phyloP scores from a whole-genome alignment of 2,329 filamentous ascomycete genomes.

The Exserohilum rostratum region DNA sequence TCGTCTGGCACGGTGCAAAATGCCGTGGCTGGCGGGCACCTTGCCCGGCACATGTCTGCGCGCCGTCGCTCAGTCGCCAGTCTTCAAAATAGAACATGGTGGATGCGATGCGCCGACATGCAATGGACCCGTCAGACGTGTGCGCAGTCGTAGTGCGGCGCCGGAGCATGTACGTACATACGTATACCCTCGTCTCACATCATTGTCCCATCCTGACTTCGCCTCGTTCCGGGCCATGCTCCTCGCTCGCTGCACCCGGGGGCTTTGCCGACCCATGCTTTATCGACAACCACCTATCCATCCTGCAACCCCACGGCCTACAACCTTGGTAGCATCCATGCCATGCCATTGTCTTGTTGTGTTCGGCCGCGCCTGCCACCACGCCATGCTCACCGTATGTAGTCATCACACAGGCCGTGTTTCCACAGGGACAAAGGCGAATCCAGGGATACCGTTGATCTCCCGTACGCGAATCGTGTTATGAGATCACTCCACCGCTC shows the following conservation, averaged over 20 bases:
- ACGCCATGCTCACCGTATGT: not conserved
- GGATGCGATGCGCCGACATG: slow-evolving; percentile 1
- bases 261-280: not conserved
- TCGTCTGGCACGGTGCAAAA: slow-evolving; percentile 1
- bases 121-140: not conserved
- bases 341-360: not conserved
- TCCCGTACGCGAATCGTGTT: slow-evolving; percentile 18
- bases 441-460: slow-evolving; percentile 23
- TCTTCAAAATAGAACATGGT: slow-evolving; percentile 4
- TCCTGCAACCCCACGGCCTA: not conserved
- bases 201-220: not conserved
- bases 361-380: not conserved
- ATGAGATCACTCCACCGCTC: slow-evolving; percentile 11
- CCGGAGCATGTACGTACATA: not conserved
- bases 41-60: not conserved
- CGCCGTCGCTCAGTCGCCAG: no score
- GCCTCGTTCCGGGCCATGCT: not conserved
- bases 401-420: no score
- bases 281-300: not conserved
- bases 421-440: slow-evolving; percentile 12
- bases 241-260: not conserved
- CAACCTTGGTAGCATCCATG: not conserved
- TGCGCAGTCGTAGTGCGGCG: not conserved
- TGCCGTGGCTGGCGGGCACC: slow-evolving; percentile 10
- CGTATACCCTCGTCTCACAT: slow-evolving; percentile 8